A percentile compares a stretch with the other conserved stretches of the same genome.
These are phyloP conservation scores for Rhinocladiella similis DNA, from an alignment of 2,329 filamentous ascomycete species.

Conservation along the genomic window DNA sequence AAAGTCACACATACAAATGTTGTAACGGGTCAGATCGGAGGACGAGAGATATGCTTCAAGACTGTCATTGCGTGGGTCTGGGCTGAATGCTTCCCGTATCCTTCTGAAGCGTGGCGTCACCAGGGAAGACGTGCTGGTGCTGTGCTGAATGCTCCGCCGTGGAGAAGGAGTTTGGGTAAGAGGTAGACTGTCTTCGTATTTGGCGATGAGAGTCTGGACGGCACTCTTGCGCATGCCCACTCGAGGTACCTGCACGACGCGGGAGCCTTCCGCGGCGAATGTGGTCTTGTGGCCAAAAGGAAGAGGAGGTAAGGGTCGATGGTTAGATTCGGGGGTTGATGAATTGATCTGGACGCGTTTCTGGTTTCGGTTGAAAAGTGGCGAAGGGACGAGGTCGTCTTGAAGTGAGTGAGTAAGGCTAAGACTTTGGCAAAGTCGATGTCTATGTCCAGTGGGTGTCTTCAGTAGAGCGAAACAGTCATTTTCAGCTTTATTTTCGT, in stretches of 20 bases:
- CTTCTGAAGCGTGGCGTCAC: slow-evolving; percentile 20
- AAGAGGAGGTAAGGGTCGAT: slow-evolving; percentile 22
- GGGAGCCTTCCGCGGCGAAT: slow-evolving; percentile 20
- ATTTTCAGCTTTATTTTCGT: not conserved
- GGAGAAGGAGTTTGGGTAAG: slow-evolving; percentile 2
- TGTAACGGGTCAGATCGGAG: slow-evolving; percentile 12
- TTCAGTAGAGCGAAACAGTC: not conserved
- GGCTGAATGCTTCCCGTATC: slow-evolving; percentile 24
- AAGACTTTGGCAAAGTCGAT: slow-evolving; percentile 22
- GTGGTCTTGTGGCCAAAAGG: slow-evolving; percentile 24
- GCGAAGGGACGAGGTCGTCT: slow-evolving; percentile 28
- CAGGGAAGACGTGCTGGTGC: not conserved
- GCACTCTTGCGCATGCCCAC: slow-evolving; percentile 20
- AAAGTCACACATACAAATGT: slow-evolving; percentile 15
- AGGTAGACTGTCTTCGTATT: slow-evolving; percentile 24
- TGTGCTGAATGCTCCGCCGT: not conserved
- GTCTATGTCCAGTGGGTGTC: slow-evolving; percentile 8
- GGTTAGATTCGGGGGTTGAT: not conserved
- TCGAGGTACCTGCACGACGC: slow-evolving; percentile 19
- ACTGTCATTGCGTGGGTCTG: slow-evolving; percentile 15
- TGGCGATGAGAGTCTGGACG: slow-evolving; percentile 26
- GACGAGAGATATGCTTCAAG: slow-evolving; percentile 20
- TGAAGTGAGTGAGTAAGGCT: slow-evolving; percentile 21
- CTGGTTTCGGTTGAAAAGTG: slow-evolving; percentile 25
- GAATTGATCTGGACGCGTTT: slow-evolving; percentile 4